Conservation (phyloP, 2,329 filamentous ascomycete species). For the Pseudogymnoascus sp. region DNA sequence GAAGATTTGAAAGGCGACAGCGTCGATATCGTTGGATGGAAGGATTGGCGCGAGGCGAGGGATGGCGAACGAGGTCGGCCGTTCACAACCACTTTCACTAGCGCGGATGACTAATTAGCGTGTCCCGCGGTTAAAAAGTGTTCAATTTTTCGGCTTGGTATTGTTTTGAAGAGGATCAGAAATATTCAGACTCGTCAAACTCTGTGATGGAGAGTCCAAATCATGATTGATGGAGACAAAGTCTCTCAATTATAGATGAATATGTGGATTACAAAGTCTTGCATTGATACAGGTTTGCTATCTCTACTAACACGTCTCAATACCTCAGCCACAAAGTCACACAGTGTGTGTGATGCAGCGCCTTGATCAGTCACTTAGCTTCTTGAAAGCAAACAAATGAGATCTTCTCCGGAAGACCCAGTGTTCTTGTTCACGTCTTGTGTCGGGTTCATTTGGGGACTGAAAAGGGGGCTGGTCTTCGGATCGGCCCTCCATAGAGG, state of each 20-base stretch:
- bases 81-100: not conserved
- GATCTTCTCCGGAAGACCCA: conserved; percentile 38
- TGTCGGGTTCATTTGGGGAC: conserved; percentile 33
- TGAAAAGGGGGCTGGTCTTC: conserved; percentile 30
- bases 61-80: conserved; percentile 4
- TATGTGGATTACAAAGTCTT: not conserved
- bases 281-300: not conserved
- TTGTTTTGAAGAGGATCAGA: not conserved
- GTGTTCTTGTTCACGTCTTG: conserved; percentile 40
- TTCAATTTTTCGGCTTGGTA: conserved; percentile 3
- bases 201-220: not conserved
- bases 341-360: conserved; percentile 19
- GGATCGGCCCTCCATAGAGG: conserved; percentile 31
- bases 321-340: not conserved
- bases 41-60: not conserved
- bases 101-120: conserved; percentile 8
- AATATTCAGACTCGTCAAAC: not conserved
- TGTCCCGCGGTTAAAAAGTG: not conserved
- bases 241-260: not conserved
- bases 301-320: not conserved
- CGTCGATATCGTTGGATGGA: not conserved
- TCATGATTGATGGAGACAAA: not conserved
- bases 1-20: not conserved
- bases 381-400: conserved; percentile 32
- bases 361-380: conserved; percentile 39